Evolutionary conservation across 768 basidiomycete species (phyloP), one percentile per base, ranked within the genome.

Genomic region (Rhodotorula sphaerocarpa): DNA sequence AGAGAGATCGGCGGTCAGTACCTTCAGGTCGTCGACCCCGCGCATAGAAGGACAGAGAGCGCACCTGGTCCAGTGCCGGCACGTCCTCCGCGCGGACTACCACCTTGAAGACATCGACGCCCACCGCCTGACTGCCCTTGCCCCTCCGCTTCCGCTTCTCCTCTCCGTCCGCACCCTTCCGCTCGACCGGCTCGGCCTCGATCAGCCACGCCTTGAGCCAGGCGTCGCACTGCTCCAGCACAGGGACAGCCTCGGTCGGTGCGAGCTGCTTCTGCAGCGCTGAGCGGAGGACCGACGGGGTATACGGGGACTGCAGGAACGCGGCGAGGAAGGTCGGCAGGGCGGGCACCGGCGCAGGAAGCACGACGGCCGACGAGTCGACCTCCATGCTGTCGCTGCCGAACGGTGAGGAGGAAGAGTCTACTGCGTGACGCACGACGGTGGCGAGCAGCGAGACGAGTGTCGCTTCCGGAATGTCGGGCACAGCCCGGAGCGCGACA

Each of bases 381-480:
- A 50, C 25, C 16, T 61, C 59, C 59, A 59, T 57, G 23, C 47
- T 50, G 23, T 39, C 36, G 12, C 31, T 25, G 47, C 15, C 12
- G 31, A 46, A 11, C 18, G 52, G n/a, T n/a, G n/a, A n/a, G n/a
- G n/a, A n/a, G n/a, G n/a, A n/a, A n/a, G n/a, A n/a, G n/a, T n/a
- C n/a, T 1, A 14, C 18, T 31, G 20, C 2, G 25, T 28, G 12
- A 25, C 58, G 55, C 18, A 64, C 43, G 39, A 61, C 57, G 5
- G 60, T 15, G 43, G 59, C 54, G 33, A 69, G 67, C 33, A 69
- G 63, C 0, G 63, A 18, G 36, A 65, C 63, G 31, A 59, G 54
- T 2, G 63, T 69, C 7, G 63, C 27, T 42, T 69, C 67, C 23
- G 67, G 53, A 4, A 69, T 62, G 60, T 69, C 67, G 50, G 60